Percentiles rank a stretch among this genome's conserved stretches.
phyloP scores from a whole-genome alignment of 2,329 filamentous ascomycete species.

The Fusarium devonianum region DNA sequence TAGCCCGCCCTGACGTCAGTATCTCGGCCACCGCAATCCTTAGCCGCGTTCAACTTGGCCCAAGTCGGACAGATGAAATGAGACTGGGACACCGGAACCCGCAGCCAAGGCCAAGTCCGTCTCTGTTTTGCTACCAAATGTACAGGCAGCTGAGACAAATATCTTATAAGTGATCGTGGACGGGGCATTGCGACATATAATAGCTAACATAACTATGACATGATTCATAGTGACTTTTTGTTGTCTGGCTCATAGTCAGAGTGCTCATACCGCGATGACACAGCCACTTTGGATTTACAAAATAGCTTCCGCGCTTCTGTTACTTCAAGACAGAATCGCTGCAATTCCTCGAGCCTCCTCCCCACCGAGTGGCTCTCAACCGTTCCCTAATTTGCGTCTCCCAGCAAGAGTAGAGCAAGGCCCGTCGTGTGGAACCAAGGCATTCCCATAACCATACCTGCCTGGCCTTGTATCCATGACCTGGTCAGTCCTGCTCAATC shows the following conservation, averaged over 20 bases:
- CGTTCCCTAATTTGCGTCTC: no score
- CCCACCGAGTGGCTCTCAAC: slow-evolving; percentile 39
- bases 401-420: no score
- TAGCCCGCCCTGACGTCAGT: slow-evolving; percentile 36
- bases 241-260: not conserved
- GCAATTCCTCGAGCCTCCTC: slow-evolving; percentile 33
- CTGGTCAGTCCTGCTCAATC: not conserved
- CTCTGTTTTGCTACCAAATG: no score
- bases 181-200: slow-evolving; percentile 1
- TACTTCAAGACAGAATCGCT: slow-evolving; percentile 7
- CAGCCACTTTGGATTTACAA: not conserved
- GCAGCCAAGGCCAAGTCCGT: no score
- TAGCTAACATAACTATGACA: slow-evolving; percentile 8
- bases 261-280: no score
- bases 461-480: not conserved
- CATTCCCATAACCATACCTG: not conserved
- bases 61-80: no score
- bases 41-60: slow-evolving; percentile 2
- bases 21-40: slow-evolving; percentile 3
- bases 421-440: not conserved
- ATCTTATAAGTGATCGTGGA: slow-evolving; percentile 17
- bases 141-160: not conserved
- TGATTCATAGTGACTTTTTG: slow-evolving; percentile 1
- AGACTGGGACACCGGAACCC: no score
- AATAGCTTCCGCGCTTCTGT: slow-evolving; percentile 8